Evolutionary conservation across 1,284 basidiomycete genomes (phyloP), one percentile per base, ranked within the genome.

Genomic region (Microstroma glucosiphilum): DNA sequence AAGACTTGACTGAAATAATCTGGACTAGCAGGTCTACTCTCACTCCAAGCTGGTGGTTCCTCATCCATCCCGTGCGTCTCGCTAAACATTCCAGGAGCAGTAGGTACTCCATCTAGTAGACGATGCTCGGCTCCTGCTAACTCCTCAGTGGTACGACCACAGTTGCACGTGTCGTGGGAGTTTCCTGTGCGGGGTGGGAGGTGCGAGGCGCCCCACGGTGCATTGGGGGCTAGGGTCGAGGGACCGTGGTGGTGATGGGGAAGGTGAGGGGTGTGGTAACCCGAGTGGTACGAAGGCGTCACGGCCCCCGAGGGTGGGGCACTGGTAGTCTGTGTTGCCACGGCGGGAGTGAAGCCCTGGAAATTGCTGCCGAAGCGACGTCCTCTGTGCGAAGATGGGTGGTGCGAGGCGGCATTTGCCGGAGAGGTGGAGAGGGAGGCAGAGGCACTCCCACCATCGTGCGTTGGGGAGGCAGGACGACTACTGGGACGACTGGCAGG

Each of bases 151-250:
- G 70, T 67, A 56, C 70, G 67, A 6, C 75, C 75, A 57, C 76
- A 78, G 46, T 76, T 75, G 65, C 76, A 78, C 6, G 70, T 70
- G 40, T 69, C 67, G 58, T 76, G 73, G 46, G 67, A 68, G 17
- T 71, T 69, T 49, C 73, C 70, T 8, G 69, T 74, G 26, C 76
- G 68, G 41, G 66, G 71, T 6, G 75, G 76, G 12, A 76, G 59
- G 56, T 75, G 66, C 57, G 67, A 66, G 8, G 70, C 64, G 3
- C 70, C 76, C 76, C 76, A 77, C 8, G 76, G 76, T 6, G 72
- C 64, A 42, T 72, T 74, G 51, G 67, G 63, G 6, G 70, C 72
- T 21, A 77, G 62, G 21, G 70, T 70, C 11, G 70, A 60, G 17
- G 76, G 76, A 21, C 67, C 70, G 40, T 67, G 61, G 58, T 69